Conservation (phyloP, 2,329 filamentous ascomycete species). For the Scedosporium dehoogii region DNA sequence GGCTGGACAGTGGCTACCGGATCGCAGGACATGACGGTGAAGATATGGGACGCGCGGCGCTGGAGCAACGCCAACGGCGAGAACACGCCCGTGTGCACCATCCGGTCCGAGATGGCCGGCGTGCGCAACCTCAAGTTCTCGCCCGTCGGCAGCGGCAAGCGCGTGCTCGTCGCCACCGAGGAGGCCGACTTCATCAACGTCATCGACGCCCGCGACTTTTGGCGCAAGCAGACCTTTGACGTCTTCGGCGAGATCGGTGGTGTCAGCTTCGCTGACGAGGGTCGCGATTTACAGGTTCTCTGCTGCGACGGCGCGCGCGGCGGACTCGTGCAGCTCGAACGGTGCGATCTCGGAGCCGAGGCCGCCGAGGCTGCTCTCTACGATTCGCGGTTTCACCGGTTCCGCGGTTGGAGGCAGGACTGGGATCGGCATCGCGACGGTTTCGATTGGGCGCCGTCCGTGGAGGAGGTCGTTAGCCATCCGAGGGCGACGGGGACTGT, state of each 20-base stretch:
- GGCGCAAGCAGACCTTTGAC: constrained; percentile 58
- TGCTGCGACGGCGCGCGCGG: constrained; percentile 58
- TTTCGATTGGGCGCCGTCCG: not conserved
- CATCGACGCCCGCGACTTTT: constrained; percentile 56
- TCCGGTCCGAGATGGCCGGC: constrained; percentile 58
- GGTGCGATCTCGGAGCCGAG: constrained; percentile 28
- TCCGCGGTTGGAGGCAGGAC: not conserved
- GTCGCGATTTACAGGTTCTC: constrained; percentile 56
- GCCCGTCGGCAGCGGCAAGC: constrained; percentile 56
- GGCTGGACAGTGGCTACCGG: constrained; percentile 68
- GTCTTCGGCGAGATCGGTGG: constrained; percentile 70
- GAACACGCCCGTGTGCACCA: constrained; percentile 37
- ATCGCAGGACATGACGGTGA: constrained; percentile 63
- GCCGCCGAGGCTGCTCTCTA: constrained; percentile 12
- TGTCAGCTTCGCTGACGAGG: constrained; percentile 55
- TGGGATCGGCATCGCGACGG: not conserved
- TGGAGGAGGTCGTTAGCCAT: not conserved
- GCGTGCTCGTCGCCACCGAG: constrained; percentile 62
- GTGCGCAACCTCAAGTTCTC: constrained; percentile 64
- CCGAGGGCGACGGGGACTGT: not conserved
- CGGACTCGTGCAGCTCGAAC: constrained; percentile 54
- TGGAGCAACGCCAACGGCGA: constrained; percentile 47
- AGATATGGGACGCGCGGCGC: constrained; percentile 67
- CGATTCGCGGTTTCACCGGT: not conserved
- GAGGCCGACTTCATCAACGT: constrained; percentile 65